Evolutionary conservation across 148 eudicot species (phyloP).

Genomic region (Hydrangea macrophylla): DNA sequence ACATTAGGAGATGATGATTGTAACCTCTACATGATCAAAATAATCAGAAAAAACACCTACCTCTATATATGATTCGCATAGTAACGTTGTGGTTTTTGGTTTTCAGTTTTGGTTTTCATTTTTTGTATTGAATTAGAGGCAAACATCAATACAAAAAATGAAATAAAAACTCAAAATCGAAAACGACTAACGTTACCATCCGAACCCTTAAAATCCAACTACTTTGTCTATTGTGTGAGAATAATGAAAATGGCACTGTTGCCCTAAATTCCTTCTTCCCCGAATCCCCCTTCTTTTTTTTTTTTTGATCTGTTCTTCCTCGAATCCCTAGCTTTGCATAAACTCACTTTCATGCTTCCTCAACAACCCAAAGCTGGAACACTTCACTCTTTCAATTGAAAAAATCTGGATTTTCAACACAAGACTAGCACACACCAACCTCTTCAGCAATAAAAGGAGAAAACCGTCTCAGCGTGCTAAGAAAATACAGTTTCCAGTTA

Average conservation of each 20-base stretch:
- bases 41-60: conserved; percentile 5
- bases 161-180: no score
- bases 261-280: not conserved
- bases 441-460: not conserved
- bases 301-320: no score
- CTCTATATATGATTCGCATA: no score
- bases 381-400: not conserved
- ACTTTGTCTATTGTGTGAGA: conserved; percentile 3
- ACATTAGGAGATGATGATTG: not conserved
- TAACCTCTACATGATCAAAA: conserved; percentile 8
- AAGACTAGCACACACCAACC: not conserved
- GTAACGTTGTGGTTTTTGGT: no score
- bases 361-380: not conserved
- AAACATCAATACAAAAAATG: no score
- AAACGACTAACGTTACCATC: no score
- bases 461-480: not conserved
- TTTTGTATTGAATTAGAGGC: no score
- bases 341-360: no score
- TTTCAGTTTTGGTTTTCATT: no score
- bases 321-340: conserved; percentile 7
- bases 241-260: not conserved
- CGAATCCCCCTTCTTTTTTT: no score
- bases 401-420: not conserved
- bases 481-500: not conserved
- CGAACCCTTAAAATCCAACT: conserved; percentile 5